These are phyloP conservation scores for Filosporella fistucella DNA, from an alignment of 495 filamentous ascomycete genomes.

Conservation along the genomic window DNA sequence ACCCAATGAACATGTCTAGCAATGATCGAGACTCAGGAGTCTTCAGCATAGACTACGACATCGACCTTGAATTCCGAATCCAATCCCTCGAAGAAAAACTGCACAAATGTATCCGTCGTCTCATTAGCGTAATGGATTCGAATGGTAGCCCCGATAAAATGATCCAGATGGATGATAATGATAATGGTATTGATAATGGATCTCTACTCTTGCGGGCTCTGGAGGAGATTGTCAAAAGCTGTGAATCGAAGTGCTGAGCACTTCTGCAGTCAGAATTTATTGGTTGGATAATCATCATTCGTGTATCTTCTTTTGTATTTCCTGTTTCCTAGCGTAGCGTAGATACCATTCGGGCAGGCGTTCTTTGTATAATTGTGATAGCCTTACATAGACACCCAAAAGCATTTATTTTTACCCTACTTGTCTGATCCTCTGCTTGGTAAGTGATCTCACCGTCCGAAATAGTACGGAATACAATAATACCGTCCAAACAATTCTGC, in stretches of 20 bases:
- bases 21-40: not conserved
- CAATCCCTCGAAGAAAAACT: conserved; percentile 1
- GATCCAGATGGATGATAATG: not conserved
- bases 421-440: too few relatives aligned
- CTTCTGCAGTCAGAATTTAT: too few relatives aligned
- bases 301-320: not conserved
- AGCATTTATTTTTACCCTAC: too few relatives aligned
- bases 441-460: too few relatives aligned
- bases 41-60: too few relatives aligned
- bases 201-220: not conserved
- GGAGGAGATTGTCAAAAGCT: conserved; percentile 6
- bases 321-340: too few relatives aligned
- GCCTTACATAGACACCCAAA: too few relatives aligned
- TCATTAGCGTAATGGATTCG: conserved; percentile 6
- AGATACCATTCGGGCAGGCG: too few relatives aligned
- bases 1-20: not conserved
- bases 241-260: too few relatives aligned
- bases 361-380: too few relatives aligned
- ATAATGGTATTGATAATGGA: not conserved
- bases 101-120: not conserved
- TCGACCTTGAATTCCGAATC: not conserved
- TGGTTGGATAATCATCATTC: not conserved
- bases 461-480: too few relatives aligned
- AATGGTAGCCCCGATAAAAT: not conserved
- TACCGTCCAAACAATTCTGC: too few relatives aligned